Percentiles rank a stretch among this genome's conserved stretches.
Evolutionary conservation across 2,329 filamentous ascomycete species (phyloP).

Genomic region (Colletotrichum magnum): DNA sequence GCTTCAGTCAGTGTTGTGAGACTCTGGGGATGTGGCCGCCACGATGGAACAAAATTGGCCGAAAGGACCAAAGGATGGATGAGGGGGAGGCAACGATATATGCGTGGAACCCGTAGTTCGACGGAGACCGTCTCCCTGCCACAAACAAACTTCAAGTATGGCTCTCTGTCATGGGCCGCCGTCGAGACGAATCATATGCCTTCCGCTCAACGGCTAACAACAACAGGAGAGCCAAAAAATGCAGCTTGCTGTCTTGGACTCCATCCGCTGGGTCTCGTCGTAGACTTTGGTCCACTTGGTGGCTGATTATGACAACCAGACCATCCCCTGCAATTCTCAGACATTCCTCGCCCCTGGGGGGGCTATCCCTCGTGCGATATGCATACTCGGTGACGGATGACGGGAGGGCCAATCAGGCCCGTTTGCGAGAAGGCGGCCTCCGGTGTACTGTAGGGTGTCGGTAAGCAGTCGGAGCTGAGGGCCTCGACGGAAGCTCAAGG

Average conservation of each 20-base stretch:
- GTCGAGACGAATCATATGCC: constrained; percentile 33
- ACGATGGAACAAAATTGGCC: constrained; percentile 24
- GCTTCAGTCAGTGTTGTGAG: constrained; percentile 14
- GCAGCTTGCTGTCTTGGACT: constrained; percentile 40
- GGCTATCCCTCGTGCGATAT: constrained; percentile 37
- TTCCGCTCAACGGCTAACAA: constrained; percentile 35
- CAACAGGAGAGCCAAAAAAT: constrained; percentile 41
- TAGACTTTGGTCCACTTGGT: constrained; percentile 30
- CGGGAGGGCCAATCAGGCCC: constrained; percentile 16
- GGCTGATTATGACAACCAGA: constrained; percentile 37
- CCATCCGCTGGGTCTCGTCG: constrained; percentile 29
- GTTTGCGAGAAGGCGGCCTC: constrained; percentile 1
- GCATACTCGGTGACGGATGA: constrained; percentile 24
- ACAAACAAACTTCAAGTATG: constrained; percentile 36
- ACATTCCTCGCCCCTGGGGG: constrained; percentile 33
- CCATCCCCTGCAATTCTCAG: constrained; percentile 38
- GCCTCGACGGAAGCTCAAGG: constrained; percentile 34
- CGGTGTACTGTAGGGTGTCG: constrained; percentile 26
- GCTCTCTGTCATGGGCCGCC: constrained; percentile 13
- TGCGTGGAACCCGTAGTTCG: constrained; percentile 15
- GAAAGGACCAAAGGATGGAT: constrained; percentile 3
- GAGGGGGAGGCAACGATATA: constrained; percentile 41
- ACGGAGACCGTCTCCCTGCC: constrained; percentile 33
- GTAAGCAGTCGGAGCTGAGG: constrained; percentile 25
- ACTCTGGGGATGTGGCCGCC: constrained; percentile 6